phyloP scores from a whole-genome alignment of 2,329 filamentous ascomycete species.

The Talaromyces sp. region DNA sequence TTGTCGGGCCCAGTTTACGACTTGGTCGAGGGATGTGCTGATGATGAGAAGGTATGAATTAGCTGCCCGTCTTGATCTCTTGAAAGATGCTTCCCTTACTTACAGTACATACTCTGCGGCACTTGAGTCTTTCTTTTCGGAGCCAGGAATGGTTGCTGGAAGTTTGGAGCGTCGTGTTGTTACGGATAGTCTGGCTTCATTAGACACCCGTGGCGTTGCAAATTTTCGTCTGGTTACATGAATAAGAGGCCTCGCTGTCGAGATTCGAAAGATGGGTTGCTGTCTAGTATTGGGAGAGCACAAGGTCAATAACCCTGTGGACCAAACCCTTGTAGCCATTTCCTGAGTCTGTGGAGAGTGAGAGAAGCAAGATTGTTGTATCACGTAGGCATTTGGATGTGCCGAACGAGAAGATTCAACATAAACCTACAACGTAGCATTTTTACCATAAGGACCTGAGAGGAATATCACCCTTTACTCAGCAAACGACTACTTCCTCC shows the following conservation, averaged over 20 bases:
- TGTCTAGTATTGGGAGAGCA: background rate
- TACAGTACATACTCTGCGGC: background rate
- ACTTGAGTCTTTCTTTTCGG: background rate
- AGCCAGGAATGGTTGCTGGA: background rate
- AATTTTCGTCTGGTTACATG: background rate
- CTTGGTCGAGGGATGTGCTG: slow-evolving; percentile 57
- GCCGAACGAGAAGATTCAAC: background rate
- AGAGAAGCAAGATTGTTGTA: background rate
- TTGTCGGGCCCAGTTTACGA: slow-evolving; percentile 81
- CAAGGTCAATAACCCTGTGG: background rate
- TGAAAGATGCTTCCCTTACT: background rate
- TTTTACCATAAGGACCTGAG: background rate
- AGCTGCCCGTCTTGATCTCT: background rate
- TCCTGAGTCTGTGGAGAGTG: background rate
- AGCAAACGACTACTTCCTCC: no score
- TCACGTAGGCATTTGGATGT: background rate
- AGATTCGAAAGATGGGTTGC: background rate
- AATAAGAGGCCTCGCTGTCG: background rate
- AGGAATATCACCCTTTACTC: background rate
- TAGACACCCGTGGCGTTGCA: background rate
- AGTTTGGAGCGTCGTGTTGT: background rate
- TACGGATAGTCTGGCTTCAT: background rate
- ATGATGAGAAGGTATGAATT: background rate
- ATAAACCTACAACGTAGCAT: background rate
- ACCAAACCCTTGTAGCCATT: background rate